Conservation (phyloP, 2,329 filamentous ascomycete species). For the Paecilomyces formosus region DNA sequence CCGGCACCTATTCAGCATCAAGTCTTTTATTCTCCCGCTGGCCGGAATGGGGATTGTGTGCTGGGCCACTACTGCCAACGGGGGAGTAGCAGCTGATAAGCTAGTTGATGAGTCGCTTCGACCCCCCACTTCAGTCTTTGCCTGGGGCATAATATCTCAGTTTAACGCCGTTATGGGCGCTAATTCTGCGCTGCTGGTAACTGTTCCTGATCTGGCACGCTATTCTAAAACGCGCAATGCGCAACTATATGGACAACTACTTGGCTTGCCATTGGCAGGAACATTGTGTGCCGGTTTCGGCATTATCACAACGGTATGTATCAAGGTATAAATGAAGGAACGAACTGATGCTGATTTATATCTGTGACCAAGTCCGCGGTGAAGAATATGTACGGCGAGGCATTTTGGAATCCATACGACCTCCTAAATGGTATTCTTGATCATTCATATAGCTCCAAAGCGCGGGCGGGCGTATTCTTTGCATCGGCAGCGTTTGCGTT, state of each 20-base stretch:
- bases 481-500: conserved; percentile 15
- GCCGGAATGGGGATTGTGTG: conserved; percentile 31
- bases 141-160: conserved; percentile 31
- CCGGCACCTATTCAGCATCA: conserved; percentile 28
- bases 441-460: conserved; percentile 23
- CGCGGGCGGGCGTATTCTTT: conserved; percentile 27
- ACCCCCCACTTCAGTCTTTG: conserved; percentile 18
- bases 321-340: not conserved
- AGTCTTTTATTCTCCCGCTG: conserved; percentile 27
- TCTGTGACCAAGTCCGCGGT: conserved; percentile 21
- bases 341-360: conserved; percentile 5
- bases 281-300: conserved; percentile 15
- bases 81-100: conserved; percentile 12
- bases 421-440: conserved; percentile 30
- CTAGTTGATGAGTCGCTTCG: conserved; percentile 7
- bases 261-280: conserved; percentile 12
- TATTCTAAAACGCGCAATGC: conserved; percentile 27
- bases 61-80: conserved; percentile 23
- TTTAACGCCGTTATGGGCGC: conserved; percentile 34
- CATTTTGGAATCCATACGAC: conserved; percentile 33
- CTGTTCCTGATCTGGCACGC: conserved; percentile 30
- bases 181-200: conserved; percentile 28
- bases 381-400: conserved; percentile 27
- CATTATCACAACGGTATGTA: conserved; percentile 13
- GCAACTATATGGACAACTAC: conserved; percentile 20